These are phyloP conservation scores for Fragaria ananassa DNA, from an alignment of 306 rosid species.

Conservation along the genomic window DNA sequence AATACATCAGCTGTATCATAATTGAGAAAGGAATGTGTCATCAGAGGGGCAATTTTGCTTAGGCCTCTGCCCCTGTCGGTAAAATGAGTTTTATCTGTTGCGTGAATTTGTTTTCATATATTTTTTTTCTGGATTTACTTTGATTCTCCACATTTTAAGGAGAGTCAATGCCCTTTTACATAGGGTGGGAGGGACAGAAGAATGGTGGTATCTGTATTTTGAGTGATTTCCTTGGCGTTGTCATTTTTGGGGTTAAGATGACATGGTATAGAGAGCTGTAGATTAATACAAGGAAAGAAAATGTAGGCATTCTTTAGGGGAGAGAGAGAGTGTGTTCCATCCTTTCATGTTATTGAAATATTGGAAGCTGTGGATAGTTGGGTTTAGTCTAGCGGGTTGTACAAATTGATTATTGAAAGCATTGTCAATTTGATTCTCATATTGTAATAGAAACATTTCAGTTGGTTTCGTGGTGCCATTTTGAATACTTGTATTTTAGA, in stretches of 20 bases:
- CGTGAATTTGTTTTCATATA: constrained; percentile 41
- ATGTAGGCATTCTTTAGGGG: constrained; percentile 28
- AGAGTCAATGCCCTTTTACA: constrained; percentile 59
- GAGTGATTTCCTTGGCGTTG: constrained; percentile 57
- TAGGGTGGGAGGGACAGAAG: constrained; percentile 51
- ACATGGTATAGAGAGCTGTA: constrained; percentile 84
- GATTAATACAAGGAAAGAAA: constrained; percentile 42
- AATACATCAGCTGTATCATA: constrained; percentile 60
- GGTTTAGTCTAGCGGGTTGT: constrained; percentile 20
- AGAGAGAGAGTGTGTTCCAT: constrained; percentile 8
- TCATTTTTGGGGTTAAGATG: constrained; percentile 41
- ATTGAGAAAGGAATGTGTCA: constrained; percentile 36
- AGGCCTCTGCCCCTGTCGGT: constrained; percentile 49
- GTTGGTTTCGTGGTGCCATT: neutral
- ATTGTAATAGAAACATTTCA: neutral
- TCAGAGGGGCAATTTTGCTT: constrained; percentile 68
- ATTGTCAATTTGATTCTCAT: neutral
- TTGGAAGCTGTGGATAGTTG: constrained; percentile 11
- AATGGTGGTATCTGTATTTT: constrained; percentile 43
- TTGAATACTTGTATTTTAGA: neutral
- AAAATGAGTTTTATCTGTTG: constrained; percentile 42
- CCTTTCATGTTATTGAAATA: constrained; percentile 13
- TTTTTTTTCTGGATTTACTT: constrained; percentile 34
- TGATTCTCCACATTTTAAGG: constrained; percentile 92
- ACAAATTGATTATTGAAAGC: constrained; percentile 19